A percentile compares a stretch with the other conserved stretches of the same genome.
These are phyloP conservation scores for Obelidium mucronatum DNA, from an alignment of 192 early-diverging fungal species.

Conservation along the genomic window DNA sequence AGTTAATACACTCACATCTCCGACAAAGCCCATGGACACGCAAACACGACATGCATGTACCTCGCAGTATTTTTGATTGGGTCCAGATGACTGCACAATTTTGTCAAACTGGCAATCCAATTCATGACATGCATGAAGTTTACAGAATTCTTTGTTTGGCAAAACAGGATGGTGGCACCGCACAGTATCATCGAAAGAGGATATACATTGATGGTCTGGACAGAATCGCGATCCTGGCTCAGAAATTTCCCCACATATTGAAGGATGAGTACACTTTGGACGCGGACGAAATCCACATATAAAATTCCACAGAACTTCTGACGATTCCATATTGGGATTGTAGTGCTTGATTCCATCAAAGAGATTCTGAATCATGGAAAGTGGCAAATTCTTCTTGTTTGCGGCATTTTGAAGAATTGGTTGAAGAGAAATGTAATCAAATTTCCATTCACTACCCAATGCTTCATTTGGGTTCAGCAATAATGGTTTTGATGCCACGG, in stretches of 20 bases:
- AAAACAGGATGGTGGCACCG: conserved; percentile 15
- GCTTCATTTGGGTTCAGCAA: not conserved
- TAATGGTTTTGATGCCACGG: not conserved
- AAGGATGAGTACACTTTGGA: conserved; percentile 22
- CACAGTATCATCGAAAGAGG: not conserved
- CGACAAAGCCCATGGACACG: conserved; percentile 16
- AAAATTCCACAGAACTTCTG: conserved; percentile 34
- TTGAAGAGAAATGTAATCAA: not conserved
- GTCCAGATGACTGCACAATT: not conserved
- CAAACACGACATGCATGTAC: conserved; percentile 37
- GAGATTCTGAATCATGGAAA: conserved; percentile 15
- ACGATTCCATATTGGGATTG: conserved; percentile 27
- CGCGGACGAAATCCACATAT: conserved; percentile 29
- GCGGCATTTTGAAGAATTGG: not conserved
- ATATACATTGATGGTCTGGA: conserved; percentile 28
- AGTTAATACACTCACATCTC: too few relatives aligned
- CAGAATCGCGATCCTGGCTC: conserved; percentile 10
- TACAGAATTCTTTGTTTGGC: conserved; percentile 23
- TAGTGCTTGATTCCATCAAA: conserved; percentile 42
- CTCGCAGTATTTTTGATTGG: conserved; percentile 28
- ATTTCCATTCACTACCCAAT: not conserved
- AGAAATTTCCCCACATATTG: conserved; percentile 22
- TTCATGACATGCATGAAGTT: conserved; percentile 22
- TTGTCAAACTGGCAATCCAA: conserved; percentile 5
- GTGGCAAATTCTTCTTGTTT: conserved; percentile 1